Evolutionary conservation across 225 moss, liverwort and hornwort species (phyloP).

Genomic region (Marchantia polymorpha): DNA sequence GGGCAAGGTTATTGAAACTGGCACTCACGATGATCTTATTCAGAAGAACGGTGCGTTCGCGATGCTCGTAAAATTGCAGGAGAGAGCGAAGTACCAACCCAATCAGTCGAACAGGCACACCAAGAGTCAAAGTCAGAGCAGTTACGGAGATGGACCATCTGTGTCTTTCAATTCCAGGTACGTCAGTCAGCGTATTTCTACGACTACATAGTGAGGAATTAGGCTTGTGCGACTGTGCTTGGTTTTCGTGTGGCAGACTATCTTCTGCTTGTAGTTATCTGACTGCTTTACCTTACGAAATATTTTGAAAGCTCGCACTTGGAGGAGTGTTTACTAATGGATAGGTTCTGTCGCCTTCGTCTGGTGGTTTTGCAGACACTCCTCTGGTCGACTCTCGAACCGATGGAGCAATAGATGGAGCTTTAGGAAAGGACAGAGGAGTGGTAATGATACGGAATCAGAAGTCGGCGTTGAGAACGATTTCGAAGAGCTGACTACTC

Average conservation of each 20-base stretch:
- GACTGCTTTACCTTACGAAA: not conserved
- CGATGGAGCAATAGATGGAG: slow-evolving; percentile 42
- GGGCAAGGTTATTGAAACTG: slow-evolving; percentile 43
- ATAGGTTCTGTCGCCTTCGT: not conserved
- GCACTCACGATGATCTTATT: slow-evolving; percentile 37
- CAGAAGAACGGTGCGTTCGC: slow-evolving; percentile 30
- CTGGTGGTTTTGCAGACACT: slow-evolving; percentile 22
- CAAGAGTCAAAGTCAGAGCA: slow-evolving; percentile 18
- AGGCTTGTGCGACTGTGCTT: no score
- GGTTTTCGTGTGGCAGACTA: not conserved
- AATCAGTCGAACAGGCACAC: slow-evolving; percentile 40
- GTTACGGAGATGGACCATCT: slow-evolving; percentile 31
- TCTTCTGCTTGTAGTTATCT: not conserved
- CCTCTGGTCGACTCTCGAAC: slow-evolving; percentile 32
- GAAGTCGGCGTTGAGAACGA: slow-evolving; percentile 66
- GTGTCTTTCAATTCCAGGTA: slow-evolving; percentile 35
- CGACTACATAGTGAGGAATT: not conserved
- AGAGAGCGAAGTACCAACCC: slow-evolving; percentile 28
- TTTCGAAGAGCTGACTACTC: slow-evolving; percentile 39
- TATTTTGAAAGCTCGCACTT: not conserved
- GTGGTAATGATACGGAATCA: slow-evolving; percentile 63
- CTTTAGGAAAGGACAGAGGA: slow-evolving; percentile 27
- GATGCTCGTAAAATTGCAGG: slow-evolving; percentile 42
- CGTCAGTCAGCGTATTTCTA: not conserved
- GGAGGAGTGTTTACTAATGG: not conserved